phyloP scores from a whole-genome alignment of 2,329 filamentous ascomycete genomes.

The Fusarium cyanostomum region DNA sequence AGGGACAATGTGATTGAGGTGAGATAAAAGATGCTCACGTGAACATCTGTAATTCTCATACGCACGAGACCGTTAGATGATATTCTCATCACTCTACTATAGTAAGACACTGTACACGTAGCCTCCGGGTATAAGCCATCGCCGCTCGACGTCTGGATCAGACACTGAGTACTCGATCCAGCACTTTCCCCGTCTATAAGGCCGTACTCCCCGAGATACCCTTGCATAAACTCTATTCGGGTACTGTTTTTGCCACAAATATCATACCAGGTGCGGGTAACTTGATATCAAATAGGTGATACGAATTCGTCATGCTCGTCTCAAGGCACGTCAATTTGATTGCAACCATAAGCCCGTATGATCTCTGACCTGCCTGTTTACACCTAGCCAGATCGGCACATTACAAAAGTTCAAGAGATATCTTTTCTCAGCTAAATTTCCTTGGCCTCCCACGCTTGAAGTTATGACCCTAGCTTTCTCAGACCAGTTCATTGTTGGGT shows the following conservation, averaged over 20 bases:
- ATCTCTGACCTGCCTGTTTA: constrained; percentile 30
- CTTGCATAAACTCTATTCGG: background rate
- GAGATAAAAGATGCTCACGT: background rate
- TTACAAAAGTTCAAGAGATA: constrained; percentile 13
- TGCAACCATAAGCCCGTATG: background rate
- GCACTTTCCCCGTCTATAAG: constrained; percentile 8
- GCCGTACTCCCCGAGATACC: constrained; percentile 34
- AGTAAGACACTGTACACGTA: background rate
- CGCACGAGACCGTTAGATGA: background rate
- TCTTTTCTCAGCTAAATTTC: background rate
- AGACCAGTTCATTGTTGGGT: constrained; percentile 26
- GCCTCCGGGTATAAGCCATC: background rate
- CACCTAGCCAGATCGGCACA: constrained; percentile 7
- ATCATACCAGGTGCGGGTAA: background rate
- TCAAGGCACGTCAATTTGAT: constrained; percentile 14
- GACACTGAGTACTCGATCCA: background rate
- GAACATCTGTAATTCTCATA: too few species aligned
- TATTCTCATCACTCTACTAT: background rate
- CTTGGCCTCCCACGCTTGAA: constrained; percentile 8
- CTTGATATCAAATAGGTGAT: background rate
- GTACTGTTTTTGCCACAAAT: background rate
- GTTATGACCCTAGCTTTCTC: constrained; percentile 4
- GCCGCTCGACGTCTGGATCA: background rate
- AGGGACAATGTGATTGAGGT: constrained; percentile 12
- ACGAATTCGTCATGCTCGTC: constrained; percentile 21